Percentiles rank a stretch among this genome's conserved stretches.
phyloP scores from a whole-genome alignment of 495 filamentous ascomycete species.

The Neurospora africana region DNA sequence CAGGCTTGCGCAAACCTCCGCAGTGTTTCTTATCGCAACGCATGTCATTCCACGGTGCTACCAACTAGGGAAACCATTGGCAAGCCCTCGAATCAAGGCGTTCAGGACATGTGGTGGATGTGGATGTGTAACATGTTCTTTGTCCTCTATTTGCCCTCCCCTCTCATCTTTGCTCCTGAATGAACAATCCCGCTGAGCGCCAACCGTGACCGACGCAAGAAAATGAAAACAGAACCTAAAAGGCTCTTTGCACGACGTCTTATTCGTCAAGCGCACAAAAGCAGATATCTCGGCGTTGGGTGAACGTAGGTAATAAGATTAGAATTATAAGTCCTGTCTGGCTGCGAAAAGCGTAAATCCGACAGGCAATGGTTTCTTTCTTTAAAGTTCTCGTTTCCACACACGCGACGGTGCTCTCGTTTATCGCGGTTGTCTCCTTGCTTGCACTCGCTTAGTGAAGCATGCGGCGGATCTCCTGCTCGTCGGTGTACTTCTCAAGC shows the following conservation, averaged over 20 bases:
- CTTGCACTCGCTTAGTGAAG: background rate
- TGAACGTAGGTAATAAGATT: background rate
- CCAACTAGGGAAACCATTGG: background rate
- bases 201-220: slow-evolving; percentile 10
- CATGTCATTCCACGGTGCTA: slow-evolving; percentile 2
- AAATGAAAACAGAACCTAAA: slow-evolving; percentile 15
- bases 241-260: slow-evolving; percentile 16
- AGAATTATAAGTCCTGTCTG: background rate
- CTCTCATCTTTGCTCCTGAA: background rate
- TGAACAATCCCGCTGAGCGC: background rate
- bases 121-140: background rate
- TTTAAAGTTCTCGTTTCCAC: background rate
- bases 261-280: slow-evolving; percentile 10
- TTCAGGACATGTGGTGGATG: background rate
- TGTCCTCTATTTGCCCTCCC: background rate
- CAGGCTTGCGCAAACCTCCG: background rate
- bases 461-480: slow-evolving; percentile 86
- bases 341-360: background rate
- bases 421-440: background rate
- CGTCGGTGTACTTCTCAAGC: slow-evolving; percentile 75
- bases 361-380: background rate
- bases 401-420: background rate
- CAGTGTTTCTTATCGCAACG: slow-evolving; percentile 2
- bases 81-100: background rate
- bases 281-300: slow-evolving; percentile 16